A percentile compares a stretch with the other conserved stretches of the same genome.
These are phyloP conservation scores for Ustilago nuda DNA, from an alignment of 1,284 basidiomycete species.

Conservation along the genomic window DNA sequence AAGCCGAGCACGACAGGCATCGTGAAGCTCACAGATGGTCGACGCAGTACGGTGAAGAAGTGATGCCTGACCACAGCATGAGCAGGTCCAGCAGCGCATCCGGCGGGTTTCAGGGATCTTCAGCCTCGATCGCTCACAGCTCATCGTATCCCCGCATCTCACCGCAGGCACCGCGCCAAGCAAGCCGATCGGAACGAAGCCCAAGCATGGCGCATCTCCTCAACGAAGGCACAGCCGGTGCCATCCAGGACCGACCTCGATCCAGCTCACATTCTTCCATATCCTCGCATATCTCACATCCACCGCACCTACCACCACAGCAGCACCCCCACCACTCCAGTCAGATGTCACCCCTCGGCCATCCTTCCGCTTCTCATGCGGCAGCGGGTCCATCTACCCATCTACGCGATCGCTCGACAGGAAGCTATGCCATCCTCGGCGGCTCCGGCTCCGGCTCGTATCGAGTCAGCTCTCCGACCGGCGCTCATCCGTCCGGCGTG, in stretches of 20 bases:
- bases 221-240: conserved; percentile 50
- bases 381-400: background rate
- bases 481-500: conserved; percentile 18
- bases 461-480: conserved; percentile 29
- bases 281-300: conserved; percentile 44
- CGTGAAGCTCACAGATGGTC: conserved; percentile 16
- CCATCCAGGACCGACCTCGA: conserved; percentile 40
- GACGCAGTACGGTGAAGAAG: conserved; percentile 23
- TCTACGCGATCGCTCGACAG: conserved; percentile 19
- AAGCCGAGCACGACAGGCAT: conserved; percentile 36
- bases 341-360: conserved; percentile 32
- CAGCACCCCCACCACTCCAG: conserved; percentile 18
- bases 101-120: conserved; percentile 20
- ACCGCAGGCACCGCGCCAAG: conserved; percentile 19
- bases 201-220: conserved; percentile 54
- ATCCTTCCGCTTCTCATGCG: conserved; percentile 10
- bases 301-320: conserved; percentile 8
- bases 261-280: conserved; percentile 51
- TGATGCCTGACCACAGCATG: conserved; percentile 29
- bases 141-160: conserved; percentile 33
- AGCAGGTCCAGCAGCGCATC: conserved; percentile 49
- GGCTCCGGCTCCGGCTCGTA: conserved; percentile 13
- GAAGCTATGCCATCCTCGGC: background rate
- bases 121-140: conserved; percentile 11
- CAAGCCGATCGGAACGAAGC: conserved; percentile 38